Evolutionary conservation across 306 rosid species (phyloP).

Genomic region (Alnus glutinosa): DNA sequence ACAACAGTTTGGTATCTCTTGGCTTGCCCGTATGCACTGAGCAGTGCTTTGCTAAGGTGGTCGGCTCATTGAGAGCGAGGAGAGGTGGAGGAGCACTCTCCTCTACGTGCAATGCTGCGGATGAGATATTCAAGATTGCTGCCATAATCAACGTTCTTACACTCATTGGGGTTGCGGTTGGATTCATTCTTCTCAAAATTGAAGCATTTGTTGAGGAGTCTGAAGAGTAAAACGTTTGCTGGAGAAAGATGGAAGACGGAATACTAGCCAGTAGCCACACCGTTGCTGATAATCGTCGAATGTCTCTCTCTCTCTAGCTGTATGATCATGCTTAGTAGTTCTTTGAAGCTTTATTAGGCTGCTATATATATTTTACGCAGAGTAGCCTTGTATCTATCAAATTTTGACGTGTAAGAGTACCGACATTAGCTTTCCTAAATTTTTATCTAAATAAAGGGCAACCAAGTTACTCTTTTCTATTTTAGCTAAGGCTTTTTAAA

Average conservation of each 20-base stretch:
- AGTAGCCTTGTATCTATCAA: background rate
- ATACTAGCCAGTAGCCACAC: background rate
- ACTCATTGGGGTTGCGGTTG: constrained; percentile 25
- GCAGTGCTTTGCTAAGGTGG: constrained; percentile 32
- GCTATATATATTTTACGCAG: background rate
- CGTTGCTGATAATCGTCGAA: background rate
- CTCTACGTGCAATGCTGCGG: constrained; percentile 37
- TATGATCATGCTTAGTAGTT: background rate
- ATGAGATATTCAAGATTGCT: constrained; percentile 3
- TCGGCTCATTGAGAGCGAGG: constrained; percentile 23
- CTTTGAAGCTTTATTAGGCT: background rate
- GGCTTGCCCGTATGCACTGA: constrained; percentile 39
- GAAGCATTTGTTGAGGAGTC: constrained; percentile 40
- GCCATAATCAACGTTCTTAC: background rate
- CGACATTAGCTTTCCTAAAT: no score
- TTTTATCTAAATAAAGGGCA: no score
- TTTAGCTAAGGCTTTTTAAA: no score
- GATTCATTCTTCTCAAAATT: constrained; percentile 37
- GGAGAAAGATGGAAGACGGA: background rate
- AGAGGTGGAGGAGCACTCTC: constrained; percentile 38
- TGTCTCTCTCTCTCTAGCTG: background rate
- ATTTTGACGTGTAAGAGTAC: background rate
- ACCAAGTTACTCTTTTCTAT: no score
- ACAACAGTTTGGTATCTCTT: constrained; percentile 20
- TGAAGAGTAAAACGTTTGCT: background rate